phyloP scores from a whole-genome alignment of 2,329 filamentous ascomycete genomes.

The Colletotrichum scovillei region DNA sequence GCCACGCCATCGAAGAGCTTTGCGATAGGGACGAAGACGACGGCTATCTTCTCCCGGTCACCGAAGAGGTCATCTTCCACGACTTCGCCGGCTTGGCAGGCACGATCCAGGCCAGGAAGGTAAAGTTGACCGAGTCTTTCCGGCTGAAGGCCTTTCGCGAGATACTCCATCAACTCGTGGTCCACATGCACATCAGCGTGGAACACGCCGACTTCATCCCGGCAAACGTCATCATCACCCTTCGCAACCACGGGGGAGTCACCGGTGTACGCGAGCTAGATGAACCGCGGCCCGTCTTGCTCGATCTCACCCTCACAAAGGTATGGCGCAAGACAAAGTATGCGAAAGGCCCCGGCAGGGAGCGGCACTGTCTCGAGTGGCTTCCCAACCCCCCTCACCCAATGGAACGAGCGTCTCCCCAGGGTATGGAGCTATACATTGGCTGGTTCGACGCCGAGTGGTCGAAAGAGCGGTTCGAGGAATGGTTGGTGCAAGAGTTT shows the following conservation, averaged over 20 bases:
- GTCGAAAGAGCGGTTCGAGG: not conserved
- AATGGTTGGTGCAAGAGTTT: not conserved
- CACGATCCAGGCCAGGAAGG: not conserved
- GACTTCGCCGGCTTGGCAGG: too few relatives aligned
- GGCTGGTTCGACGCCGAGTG: not conserved
- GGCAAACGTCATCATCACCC: too few relatives aligned
- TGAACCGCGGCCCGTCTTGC: not conserved
- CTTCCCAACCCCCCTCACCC: not conserved
- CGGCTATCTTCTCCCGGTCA: not conserved
- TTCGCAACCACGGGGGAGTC: too few relatives aligned
- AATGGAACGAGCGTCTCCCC: not conserved
- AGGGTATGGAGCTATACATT: not conserved
- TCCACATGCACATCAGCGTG: not conserved
- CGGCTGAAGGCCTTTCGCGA: not conserved
- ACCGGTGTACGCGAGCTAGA: not conserved
- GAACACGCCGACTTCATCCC: not conserved
- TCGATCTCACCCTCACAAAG: not conserved
- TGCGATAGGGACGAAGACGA: not conserved
- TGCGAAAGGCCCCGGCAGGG: not conserved
- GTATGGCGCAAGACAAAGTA: not conserved
- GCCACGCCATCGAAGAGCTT: not conserved
- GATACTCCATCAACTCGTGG: not conserved
- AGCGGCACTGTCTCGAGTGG: not conserved
- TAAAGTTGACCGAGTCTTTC: not conserved
- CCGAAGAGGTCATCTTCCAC: not conserved